Evolutionary conservation across 768 basidiomycete genomes (phyloP).

Genomic region (Cyathus striatus): DNA sequence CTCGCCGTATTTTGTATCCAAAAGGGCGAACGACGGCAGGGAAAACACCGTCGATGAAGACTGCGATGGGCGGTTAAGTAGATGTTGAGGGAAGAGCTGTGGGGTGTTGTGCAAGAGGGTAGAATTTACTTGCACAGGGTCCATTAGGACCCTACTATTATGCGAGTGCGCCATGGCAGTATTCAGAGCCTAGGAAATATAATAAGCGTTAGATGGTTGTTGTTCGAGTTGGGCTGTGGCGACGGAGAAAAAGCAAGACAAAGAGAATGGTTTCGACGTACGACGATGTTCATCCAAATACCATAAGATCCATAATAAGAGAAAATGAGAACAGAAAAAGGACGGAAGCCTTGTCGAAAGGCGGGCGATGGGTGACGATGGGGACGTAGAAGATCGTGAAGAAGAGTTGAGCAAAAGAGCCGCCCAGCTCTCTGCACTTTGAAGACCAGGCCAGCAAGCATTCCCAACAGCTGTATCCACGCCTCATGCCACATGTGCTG

Average conservation of each 20-base stretch:
- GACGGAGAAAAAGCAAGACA: conserved; percentile 2
- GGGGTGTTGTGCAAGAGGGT: background rate
- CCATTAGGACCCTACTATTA: conserved; percentile 7
- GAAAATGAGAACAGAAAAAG: background rate
- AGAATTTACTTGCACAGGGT: conserved; percentile 1
- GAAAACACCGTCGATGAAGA: conserved; percentile 7
- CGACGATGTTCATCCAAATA: conserved; percentile 11
- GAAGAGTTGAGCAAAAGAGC: background rate
- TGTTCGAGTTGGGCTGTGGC: background rate
- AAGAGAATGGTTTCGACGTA: conserved; percentile 5
- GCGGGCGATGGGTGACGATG: background rate
- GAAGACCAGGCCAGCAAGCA: background rate
- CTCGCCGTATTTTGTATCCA: too few species aligned
- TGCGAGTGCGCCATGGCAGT: conserved; percentile 8
- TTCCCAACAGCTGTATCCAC: too few species aligned
- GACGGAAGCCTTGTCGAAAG: background rate
- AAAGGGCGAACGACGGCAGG: too few species aligned
- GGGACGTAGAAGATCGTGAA: background rate
- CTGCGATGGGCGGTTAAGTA: background rate
- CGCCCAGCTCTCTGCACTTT: background rate
- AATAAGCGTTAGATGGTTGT: conserved; percentile 5
- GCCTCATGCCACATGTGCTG: background rate
- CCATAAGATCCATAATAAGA: conserved; percentile 7
- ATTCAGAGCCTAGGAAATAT: conserved; percentile 8
- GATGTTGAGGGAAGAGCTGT: background rate